Conservation (phyloP, 176 grass and related monocot genomes). For the Dendrocalamus sinicus region DNA sequence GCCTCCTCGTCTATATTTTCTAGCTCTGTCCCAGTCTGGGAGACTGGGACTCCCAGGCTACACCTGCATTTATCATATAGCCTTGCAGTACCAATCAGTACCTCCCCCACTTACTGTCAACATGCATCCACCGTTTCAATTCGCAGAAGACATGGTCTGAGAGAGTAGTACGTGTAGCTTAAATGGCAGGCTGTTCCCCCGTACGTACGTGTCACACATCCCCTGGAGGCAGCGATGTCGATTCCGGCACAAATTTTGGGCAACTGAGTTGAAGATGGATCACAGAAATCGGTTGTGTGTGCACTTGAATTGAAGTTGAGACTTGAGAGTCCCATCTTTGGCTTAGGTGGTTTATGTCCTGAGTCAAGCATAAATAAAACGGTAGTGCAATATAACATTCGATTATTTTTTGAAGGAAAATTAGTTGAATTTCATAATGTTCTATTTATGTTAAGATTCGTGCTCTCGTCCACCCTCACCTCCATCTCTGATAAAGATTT, state of each 20-base stretch:
- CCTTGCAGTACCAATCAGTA: not conserved
- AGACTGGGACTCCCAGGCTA: not conserved
- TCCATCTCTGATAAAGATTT: too few species aligned
- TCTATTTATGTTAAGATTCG: too few species aligned
- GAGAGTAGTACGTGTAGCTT: not conserved
- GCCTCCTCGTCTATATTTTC: too few species aligned
- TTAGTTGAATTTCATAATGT: too few species aligned
- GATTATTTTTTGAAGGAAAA: too few species aligned
- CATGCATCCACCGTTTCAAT: not conserved
- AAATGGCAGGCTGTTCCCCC: not conserved
- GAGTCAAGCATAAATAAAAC: too few species aligned
- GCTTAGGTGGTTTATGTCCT: too few species aligned
- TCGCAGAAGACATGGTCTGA: not conserved
- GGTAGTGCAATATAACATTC: too few species aligned
- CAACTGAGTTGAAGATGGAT: not conserved
- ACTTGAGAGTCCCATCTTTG: too few species aligned
- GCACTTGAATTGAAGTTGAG: too few species aligned
- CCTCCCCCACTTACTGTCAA: not conserved
- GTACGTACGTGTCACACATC: not conserved
- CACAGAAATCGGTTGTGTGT: not conserved
- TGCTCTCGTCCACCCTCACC: too few species aligned
- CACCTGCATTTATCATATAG: not conserved
- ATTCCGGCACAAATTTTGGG: not conserved
- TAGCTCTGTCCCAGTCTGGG: not conserved
- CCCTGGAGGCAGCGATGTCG: not conserved